These are phyloP conservation scores for Multifurca ochricompacta DNA, from an alignment of 768 basidiomycete genomes.

Conservation along the genomic window DNA sequence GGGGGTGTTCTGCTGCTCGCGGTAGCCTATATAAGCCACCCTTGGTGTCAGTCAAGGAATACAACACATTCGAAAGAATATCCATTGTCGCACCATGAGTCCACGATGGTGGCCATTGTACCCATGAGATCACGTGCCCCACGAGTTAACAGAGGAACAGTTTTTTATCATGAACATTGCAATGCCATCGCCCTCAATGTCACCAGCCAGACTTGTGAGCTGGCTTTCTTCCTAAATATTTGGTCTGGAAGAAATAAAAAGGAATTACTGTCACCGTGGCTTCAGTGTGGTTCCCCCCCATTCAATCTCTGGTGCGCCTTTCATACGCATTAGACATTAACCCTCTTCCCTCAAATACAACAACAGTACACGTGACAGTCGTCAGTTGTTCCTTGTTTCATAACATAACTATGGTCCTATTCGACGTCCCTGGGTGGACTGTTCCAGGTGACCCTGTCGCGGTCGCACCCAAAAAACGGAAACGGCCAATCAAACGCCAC, in stretches of 20 bases:
- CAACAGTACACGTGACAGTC: too few species aligned
- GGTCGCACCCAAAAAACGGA: constrained; percentile 36
- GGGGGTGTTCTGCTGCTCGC: constrained; percentile 50
- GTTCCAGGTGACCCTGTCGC: constrained; percentile 36
- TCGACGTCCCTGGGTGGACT: constrained; percentile 67
- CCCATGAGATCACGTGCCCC: constrained; percentile 23
- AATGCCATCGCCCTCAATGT: neutral
- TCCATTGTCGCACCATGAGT: neutral
- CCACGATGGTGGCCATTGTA: constrained; percentile 29
- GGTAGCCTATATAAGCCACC: neutral
- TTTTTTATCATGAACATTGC: constrained; percentile 23
- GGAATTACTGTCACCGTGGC: neutral
- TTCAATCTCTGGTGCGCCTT: neutral
- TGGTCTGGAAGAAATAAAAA: neutral
- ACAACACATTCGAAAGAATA: neutral
- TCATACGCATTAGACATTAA: neutral
- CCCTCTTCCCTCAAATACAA: too few species aligned
- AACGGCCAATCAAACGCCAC: constrained; percentile 36
- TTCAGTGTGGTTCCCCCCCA: neutral
- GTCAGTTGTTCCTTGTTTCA: too few species aligned
- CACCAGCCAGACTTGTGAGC: neutral
- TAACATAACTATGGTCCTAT: constrained; percentile 39
- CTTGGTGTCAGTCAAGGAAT: neutral
- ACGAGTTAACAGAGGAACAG: constrained; percentile 27
- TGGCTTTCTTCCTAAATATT: constrained; percentile 6